These are phyloP conservation scores for Ogataea haglerorum DNA, from an alignment of 805 yeast species.

Conservation along the genomic window DNA sequence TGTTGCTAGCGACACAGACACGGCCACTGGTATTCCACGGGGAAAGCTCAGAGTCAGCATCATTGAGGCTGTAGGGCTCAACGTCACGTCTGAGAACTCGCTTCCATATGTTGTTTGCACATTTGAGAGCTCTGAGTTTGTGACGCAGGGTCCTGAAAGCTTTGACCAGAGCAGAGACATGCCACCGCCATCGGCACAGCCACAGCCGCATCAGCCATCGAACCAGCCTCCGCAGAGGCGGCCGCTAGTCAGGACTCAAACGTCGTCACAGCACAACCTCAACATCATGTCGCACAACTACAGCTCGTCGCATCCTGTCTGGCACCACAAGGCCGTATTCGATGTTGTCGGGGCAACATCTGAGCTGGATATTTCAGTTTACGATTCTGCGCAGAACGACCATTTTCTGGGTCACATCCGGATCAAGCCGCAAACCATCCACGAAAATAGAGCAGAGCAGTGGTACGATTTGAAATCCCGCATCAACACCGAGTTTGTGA, in stretches of 20 bases:
- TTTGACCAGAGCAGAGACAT: constrained; percentile 23
- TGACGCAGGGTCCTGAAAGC: constrained; percentile 73
- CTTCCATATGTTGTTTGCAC: constrained; percentile 90
- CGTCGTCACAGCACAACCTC: constrained; percentile 26
- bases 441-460: constrained; percentile 46
- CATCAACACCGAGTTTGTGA: constrained; percentile 67
- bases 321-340: constrained; percentile 92
- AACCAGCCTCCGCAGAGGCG: constrained; percentile 20
- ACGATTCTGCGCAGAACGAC: constrained; percentile 81
- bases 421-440: constrained; percentile 58
- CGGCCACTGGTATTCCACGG: constrained; percentile 48
- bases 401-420: constrained; percentile 82
- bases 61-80: constrained; percentile 71
- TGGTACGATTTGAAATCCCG: constrained; percentile 80
- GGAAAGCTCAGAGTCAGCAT: constrained; percentile 83
- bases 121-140: constrained; percentile 86
- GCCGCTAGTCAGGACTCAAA: constrained; percentile 27
- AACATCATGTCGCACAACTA: constrained; percentile 23
- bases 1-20: constrained; percentile 17
- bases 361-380: constrained; percentile 84
- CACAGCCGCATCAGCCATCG: constrained; percentile 2
- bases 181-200: constrained; percentile 7
- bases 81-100: constrained; percentile 49
- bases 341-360: constrained; percentile 85
- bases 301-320: constrained; percentile 61